A percentile compares a stretch with the other conserved stretches of the same genome.
phyloP scores from a whole-genome alignment of 2,329 filamentous ascomycete species.

The Clarireedia hainanense region DNA sequence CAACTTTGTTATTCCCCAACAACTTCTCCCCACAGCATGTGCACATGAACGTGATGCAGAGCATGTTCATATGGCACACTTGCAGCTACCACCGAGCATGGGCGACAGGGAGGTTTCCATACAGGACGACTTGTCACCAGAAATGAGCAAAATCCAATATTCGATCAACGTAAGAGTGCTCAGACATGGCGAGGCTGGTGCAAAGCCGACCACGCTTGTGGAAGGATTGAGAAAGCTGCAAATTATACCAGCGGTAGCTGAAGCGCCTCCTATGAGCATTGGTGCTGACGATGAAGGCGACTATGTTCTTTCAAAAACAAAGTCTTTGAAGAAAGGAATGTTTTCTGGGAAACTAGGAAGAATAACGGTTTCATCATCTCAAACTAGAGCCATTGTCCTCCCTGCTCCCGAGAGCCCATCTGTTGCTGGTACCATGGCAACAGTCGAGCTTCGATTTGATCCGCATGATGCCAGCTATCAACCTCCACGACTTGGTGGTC shows the following conservation, averaged over 20 bases:
- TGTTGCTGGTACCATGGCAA: constrained; percentile 23
- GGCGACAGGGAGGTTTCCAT: constrained; percentile 18
- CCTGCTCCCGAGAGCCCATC: constrained; percentile 16
- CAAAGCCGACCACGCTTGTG: constrained; percentile 17
- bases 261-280: constrained; percentile 27
- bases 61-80: constrained; percentile 26
- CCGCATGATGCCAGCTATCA: constrained; percentile 20
- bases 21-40: constrained; percentile 26
- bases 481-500: constrained; percentile 26
- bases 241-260: constrained; percentile 23
- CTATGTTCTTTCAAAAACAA: constrained; percentile 23
- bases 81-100: constrained; percentile 27
- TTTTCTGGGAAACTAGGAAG: constrained; percentile 29
- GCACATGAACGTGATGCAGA: constrained; percentile 17
- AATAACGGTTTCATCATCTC: constrained; percentile 26
- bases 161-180: constrained; percentile 24
- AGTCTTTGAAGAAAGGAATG: constrained; percentile 26
- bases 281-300: constrained; percentile 14
- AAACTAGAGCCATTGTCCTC: constrained; percentile 26
- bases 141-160: constrained; percentile 27
- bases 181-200: constrained; percentile 17
- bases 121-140: constrained; percentile 25
- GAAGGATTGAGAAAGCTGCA: constrained; percentile 22
- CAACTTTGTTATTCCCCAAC: constrained; percentile 29
- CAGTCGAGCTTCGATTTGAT: constrained; percentile 27